Evolutionary conservation across 1,284 basidiomycete genomes (phyloP).

Genomic region (Termitomyces sp.): DNA sequence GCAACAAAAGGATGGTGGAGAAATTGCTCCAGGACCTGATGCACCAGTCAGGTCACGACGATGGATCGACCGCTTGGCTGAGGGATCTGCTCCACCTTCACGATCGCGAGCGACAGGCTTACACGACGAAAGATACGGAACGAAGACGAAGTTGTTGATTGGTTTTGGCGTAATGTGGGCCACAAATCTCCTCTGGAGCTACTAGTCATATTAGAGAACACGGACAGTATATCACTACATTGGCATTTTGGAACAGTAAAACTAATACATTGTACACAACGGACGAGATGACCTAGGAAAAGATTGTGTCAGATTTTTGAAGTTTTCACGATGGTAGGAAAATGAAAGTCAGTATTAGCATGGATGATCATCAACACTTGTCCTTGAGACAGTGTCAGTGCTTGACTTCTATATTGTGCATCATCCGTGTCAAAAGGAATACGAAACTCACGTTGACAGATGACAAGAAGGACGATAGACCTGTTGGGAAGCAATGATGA

Average conservation of each 20-base stretch:
- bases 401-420: conserved; percentile 83
- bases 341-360: conserved; percentile 73
- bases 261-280: conserved; percentile 1
- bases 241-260: neutral
- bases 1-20: conserved; percentile 17
- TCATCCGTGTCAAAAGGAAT: conserved; percentile 35
- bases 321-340: neutral
- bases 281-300: neutral
- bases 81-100: conserved; percentile 26
- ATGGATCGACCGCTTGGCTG: conserved; percentile 55
- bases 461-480: neutral
- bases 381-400: conserved; percentile 73
- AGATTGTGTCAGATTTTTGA: neutral
- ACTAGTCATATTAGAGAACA: conserved; percentile 18
- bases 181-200: conserved; percentile 51
- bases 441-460: conserved; percentile 29
- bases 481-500: conserved; percentile 10
- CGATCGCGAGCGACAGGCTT: conserved; percentile 19
- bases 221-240: neutral
- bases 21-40: conserved; percentile 23
- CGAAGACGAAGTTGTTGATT: conserved; percentile 31
- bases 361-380: conserved; percentile 67
- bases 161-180: conserved; percentile 47
- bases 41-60: conserved; percentile 36
- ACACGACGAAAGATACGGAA: conserved; percentile 17